These are phyloP conservation scores for Lagenidium sp. DNA, from an alignment of 352 stramenopile species.

Conservation along the genomic window DNA sequence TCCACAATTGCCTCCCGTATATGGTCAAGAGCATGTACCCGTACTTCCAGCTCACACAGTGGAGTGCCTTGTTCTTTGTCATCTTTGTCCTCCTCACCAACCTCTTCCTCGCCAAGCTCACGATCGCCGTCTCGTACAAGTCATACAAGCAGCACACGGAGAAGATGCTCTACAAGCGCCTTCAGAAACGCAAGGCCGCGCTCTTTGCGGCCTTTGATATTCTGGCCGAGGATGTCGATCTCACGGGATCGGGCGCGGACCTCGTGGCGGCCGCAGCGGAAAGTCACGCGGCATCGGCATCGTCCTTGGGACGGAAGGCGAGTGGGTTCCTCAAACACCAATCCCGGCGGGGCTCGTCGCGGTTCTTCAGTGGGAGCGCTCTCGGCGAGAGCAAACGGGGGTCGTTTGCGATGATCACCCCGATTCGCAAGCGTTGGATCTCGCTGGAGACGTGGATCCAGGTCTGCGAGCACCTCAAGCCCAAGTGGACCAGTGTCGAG, in stretches of 20 bases:
- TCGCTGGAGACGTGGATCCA: conserved; percentile 65
- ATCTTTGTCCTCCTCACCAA: conserved; percentile 74
- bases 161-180: conserved; percentile 75
- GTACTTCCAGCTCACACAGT: conserved; percentile 71
- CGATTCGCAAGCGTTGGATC: conserved; percentile 39
- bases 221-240: conserved; percentile 45
- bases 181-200: conserved; percentile 79
- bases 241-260: conserved; percentile 1
- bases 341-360: conserved; percentile 54
- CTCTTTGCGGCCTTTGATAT: conserved; percentile 74
- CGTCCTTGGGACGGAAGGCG: no score
- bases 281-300: no score
- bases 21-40: conserved; percentile 80
- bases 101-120: conserved; percentile 78
- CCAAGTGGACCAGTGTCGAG: conserved; percentile 66
- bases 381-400: conserved; percentile 23
- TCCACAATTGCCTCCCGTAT: conserved; percentile 71
- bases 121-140: conserved; percentile 76
- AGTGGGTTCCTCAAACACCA: no score
- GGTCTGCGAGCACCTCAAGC: conserved; percentile 64
- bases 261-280: conserved; percentile 13
- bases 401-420: conserved; percentile 35
- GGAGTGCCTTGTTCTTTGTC: conserved; percentile 75
- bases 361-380: conserved; percentile 31
- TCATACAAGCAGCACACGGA: conserved; percentile 84